Evolutionary conservation across 371 early-diverging fungal genomes (phyloP).

Genomic region (Thermomucor indicae-seudaticae): DNA sequence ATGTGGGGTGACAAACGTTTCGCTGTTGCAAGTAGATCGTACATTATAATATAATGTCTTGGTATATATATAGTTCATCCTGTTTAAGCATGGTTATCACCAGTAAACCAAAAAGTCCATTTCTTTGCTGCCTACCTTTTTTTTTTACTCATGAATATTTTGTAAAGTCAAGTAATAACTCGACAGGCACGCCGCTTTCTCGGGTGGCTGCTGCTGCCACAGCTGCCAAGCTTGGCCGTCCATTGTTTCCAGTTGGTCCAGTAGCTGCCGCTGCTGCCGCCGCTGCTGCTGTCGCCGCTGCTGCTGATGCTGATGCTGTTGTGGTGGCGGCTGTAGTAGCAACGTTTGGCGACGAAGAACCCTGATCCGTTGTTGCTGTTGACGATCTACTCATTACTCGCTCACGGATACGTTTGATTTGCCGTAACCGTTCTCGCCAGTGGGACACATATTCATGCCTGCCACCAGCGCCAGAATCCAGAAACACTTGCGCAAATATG

Average conservation of each 20-base stretch:
- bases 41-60: too few species aligned
- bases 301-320: constrained; percentile 1
- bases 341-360: constrained; percentile 1
- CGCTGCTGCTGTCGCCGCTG: constrained; percentile 4
- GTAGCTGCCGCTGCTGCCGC: not conserved
- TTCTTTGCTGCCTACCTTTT: too few species aligned
- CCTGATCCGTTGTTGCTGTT: constrained; percentile 4
- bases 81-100: too few species aligned
- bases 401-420: constrained; percentile 77
- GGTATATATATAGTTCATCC: too few species aligned
- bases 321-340: too few species aligned
- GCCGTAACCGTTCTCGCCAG: constrained; percentile 81
- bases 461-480: constrained; percentile 46
- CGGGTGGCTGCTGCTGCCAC: constrained; percentile 3
- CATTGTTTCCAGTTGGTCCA: constrained; percentile 1
- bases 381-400: constrained; percentile 4
- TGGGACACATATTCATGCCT: constrained; percentile 74
- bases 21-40: too few species aligned
- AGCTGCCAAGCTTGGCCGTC: too few species aligned
- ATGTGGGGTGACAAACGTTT: too few species aligned
- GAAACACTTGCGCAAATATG: constrained; percentile 85
- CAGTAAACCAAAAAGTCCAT: too few species aligned
- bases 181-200: constrained; percentile 32
- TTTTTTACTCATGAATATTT: constrained; percentile 42
- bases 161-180: constrained; percentile 58